A percentile compares a stretch with the other conserved stretches of the same genome.
Conservation (phyloP, 192 early-diverging fungal species). For the Spizellomyces punctatus region DNA sequence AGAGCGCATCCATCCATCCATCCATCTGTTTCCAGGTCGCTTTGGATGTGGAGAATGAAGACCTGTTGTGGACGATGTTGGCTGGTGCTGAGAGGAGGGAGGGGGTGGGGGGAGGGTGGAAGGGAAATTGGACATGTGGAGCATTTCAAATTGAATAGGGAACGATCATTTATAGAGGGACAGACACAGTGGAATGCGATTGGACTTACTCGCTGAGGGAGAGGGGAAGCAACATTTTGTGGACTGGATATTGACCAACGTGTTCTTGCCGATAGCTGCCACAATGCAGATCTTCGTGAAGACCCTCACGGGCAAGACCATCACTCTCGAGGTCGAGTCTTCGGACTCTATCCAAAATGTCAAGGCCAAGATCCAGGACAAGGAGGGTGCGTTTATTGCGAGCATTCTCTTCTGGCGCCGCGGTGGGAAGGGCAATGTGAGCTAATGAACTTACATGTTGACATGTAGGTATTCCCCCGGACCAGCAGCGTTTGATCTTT, state of each 20-base stretch:
- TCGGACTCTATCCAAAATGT: constrained; percentile 91
- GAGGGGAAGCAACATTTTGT: too few species aligned
- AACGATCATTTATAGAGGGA: too few species aligned
- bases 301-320: constrained; percentile 96
- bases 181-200: too few species aligned
- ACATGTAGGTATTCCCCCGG: constrained; percentile 85
- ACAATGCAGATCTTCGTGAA: constrained; percentile 82
- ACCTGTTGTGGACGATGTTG: neutral
- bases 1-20: constrained; percentile 19
- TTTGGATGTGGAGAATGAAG: too few species aligned
- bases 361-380: constrained; percentile 96
- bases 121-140: neutral
- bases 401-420: too few species aligned
- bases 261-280: constrained; percentile 8
- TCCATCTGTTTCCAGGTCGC: constrained; percentile 9
- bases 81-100: neutral
- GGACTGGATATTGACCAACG: too few species aligned
- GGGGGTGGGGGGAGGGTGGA: neutral
- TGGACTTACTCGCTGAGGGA: too few species aligned
- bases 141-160: too few species aligned
- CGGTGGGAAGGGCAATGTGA: too few species aligned
- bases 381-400: constrained; percentile 65
- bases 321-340: constrained; percentile 86
- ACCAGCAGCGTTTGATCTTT: constrained; percentile 99
- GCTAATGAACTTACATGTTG: too few species aligned